Evolutionary conservation across 495 filamentous ascomycete genomes (phyloP), one percentile per base, ranked within the genome.

Genomic region (Corynascus novoguineensis): DNA sequence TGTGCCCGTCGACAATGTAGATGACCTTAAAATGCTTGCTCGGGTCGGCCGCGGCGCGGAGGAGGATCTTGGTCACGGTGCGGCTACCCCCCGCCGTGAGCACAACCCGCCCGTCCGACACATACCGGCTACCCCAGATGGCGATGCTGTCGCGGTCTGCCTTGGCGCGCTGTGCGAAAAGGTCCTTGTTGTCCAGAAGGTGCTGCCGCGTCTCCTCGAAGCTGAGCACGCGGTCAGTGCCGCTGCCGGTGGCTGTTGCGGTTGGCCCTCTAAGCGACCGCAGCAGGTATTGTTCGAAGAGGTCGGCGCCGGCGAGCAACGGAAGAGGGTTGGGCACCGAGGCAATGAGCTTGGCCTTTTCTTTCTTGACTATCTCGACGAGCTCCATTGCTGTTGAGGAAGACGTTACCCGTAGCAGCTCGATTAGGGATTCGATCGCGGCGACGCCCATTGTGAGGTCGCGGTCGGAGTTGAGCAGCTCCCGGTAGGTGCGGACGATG

Each of bases 371-470:
- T 28, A 92, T 81, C 59, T 89, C 84, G 63, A 97, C 84, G 41
- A 92, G 95, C 73, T 98, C 93, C 69, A 90, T 92, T 61, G 96
- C 88, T 27, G 93, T 98, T 14, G 83, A 83, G 7, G 89, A 86
- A 46, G 83, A 81, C 9, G 83, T 86, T 47, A 84, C 81, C 68
- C 84, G 83, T 56, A 97, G 84, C 56, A 90, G 84, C 62, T 88
- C 80, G 60, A 96, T 92, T 46, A 97, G 81, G 34, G 93, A 84
- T 73, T 97, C 91, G 69, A 98, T 96, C 51, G 93, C 92, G 2
- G 92, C 93, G 49, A 98, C 86, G 47, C 92, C 90, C 88, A 95
- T 96, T 25, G 91, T 95, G 38, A 97, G 81, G 27, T 93, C 88
- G 14, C 86, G 83, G 71, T 96, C 90, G 34, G 79, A 74, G 55